Evolutionary conservation across 176 grass and related monocot genomes (phyloP).

Genomic region (Rhynchospora tenuis): DNA sequence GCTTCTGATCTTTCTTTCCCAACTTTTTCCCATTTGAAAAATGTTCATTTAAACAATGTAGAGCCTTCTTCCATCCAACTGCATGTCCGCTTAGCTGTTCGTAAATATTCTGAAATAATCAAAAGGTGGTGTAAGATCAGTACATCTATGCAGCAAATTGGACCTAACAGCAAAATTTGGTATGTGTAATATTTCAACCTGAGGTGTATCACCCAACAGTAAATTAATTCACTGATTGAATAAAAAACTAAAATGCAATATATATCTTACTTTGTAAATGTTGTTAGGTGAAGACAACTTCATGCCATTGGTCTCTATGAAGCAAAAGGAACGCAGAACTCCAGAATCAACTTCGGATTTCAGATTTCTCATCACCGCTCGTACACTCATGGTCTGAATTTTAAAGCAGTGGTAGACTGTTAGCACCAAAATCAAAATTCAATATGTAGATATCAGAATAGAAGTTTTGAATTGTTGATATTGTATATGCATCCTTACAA

Average conservation of each 20-base stretch:
- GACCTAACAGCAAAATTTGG: not conserved
- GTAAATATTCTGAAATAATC: conserved; percentile 60
- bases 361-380: conserved; percentile 78
- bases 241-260: conserved; percentile 10
- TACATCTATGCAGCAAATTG: not conserved
- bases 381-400: conserved; percentile 89
- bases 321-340: conserved; percentile 62
- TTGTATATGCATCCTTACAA: not conserved
- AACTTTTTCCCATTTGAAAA: conserved; percentile 65
- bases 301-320: conserved; percentile 94
- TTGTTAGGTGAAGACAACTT: conserved; percentile 90
- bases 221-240: conserved; percentile 2
- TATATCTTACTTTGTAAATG: conserved; percentile 71
- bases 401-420: conserved; percentile 24
- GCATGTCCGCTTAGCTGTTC: conserved; percentile 81
- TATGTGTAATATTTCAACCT: not conserved
- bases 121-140: not conserved
- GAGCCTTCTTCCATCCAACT: conserved; percentile 94
- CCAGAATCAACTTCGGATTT: conserved; percentile 75
- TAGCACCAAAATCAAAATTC: conserved; percentile 16
- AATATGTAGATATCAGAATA: not conserved
- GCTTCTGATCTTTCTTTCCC: conserved; percentile 55
- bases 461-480: conserved; percentile 16
- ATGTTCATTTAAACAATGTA: conserved; percentile 80
- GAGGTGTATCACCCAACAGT: not conserved